Evolutionary conservation across 768 basidiomycete species (phyloP), one percentile per base, ranked within the genome.

Genomic region (Pleurotus salmoneostramineus): DNA sequence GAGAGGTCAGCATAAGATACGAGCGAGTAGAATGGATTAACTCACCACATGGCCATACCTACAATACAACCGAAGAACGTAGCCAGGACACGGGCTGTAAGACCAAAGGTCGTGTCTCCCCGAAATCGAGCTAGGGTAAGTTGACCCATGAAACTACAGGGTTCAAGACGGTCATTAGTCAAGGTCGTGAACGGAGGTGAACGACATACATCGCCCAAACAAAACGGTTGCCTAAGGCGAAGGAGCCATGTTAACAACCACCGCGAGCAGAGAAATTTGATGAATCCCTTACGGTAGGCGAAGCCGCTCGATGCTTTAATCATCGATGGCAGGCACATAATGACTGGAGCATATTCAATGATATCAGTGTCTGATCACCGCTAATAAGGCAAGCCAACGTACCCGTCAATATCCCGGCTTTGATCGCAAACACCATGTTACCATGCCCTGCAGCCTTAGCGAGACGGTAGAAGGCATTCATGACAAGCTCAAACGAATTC

Each of bases 81-180:
- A 49, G 82, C 82, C 4, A 79, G 37, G 21, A 89, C 77, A 57
- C 90, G 80, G 0, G 82, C 75, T 3, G 83, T 70, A 11, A 89
- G 75, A 2, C 81, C 87, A 58, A 88, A 88, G 0, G 82, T 78
- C 0, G 89, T 93, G 54, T 93, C 90, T 0, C 89, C 90, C 45
- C 86, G 78, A 64, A 89, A 91, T 14, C 89, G 81, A 6, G 85
- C 74, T 0, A 89, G 68, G 0, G 88, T 88, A 5, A 90, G 72
- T 63, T 91, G 90, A 0, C 82, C 88, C 85, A 91, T 90, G 65
- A 91, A 78, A 14, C 86, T 89, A 31, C 21, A 27, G 21, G 21
- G 21, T 27, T 27, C 21, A 27, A 27, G 21, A 27, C 21, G 3
- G 21, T 14, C 34, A 4, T 33, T 45, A 59, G 56, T 44, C 33